These are phyloP conservation scores for Penicillium sp. DNA, from an alignment of 2,329 filamentous ascomycete species.

Conservation along the genomic window DNA sequence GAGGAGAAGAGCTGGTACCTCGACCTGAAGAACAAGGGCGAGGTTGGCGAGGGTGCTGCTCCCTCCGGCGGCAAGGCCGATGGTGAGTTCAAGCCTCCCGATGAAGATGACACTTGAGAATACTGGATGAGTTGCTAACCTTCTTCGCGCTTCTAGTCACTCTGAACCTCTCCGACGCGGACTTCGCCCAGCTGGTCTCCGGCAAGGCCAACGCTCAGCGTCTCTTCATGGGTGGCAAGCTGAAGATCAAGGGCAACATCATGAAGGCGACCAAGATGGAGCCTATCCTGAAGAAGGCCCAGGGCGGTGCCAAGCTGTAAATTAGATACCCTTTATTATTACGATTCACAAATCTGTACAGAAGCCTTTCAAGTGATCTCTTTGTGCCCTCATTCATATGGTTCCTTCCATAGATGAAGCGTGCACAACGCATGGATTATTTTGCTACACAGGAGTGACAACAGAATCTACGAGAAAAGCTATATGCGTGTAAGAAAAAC, in stretches of 20 bases:
- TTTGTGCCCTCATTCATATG: neutral
- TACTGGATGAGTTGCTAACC: neutral
- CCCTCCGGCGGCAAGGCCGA: slow-evolving; percentile 76
- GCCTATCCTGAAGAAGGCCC: slow-evolving; percentile 86
- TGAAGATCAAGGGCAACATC: slow-evolving; percentile 97
- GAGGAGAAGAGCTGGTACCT: slow-evolving; percentile 89
- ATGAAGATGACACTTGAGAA: no score
- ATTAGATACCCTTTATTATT: slow-evolving; percentile 24
- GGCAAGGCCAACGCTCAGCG: slow-evolving; percentile 94
- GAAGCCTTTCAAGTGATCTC: slow-evolving; percentile 4
- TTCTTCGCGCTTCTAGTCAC: slow-evolving; percentile 65
- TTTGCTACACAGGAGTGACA: neutral
- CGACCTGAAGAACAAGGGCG: slow-evolving; percentile 88
- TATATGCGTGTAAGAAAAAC: neutral
- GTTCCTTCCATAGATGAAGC: neutral
- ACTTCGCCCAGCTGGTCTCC: slow-evolving; percentile 80
- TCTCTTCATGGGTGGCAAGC: slow-evolving; percentile 96
- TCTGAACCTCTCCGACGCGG: slow-evolving; percentile 79
- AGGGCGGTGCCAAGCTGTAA: slow-evolving; percentile 77
- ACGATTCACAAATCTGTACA: slow-evolving; percentile 19
- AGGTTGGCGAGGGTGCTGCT: slow-evolving; percentile 74
- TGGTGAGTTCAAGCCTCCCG: slow-evolving; percentile 58
- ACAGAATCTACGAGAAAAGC: no score
- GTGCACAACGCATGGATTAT: neutral
- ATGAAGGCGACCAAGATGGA: slow-evolving; percentile 99